Evolutionary conservation across 2,329 filamentous ascomycete species (phyloP).

Genomic region (Raffaelea arxii): DNA sequence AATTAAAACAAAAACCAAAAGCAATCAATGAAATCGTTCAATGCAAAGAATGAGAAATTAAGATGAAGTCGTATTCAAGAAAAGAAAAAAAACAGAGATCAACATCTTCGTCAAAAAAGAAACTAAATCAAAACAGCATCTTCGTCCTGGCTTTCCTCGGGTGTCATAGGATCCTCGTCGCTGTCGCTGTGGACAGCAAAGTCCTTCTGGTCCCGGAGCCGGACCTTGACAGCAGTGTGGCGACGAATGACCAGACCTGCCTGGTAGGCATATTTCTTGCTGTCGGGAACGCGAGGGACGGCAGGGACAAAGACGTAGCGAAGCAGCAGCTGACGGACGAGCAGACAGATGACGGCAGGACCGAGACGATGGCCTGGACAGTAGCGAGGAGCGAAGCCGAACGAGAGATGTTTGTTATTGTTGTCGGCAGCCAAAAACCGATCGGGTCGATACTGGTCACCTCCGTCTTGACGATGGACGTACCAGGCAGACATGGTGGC

Average conservation of each 20-base stretch:
- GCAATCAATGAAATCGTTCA: too few species aligned
- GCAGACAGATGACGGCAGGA: conserved; percentile 8
- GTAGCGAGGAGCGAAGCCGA: conserved; percentile 6
- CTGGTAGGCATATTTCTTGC: conserved; percentile 8
- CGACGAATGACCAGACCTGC: conserved; percentile 8
- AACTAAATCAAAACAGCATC: too few species aligned
- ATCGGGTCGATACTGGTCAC: conserved; percentile 6
- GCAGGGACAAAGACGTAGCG: conserved; percentile 4
- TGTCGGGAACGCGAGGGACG: neutral
- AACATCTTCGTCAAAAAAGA: too few species aligned
- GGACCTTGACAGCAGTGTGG: too few species aligned
- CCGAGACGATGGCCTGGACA: conserved; percentile 7
- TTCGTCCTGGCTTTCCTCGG: too few species aligned
- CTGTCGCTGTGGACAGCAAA: too few species aligned
- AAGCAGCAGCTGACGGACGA: conserved; percentile 5
- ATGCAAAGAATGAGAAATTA: too few species aligned
- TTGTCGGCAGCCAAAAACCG: conserved; percentile 5
- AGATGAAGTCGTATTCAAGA: too few species aligned
- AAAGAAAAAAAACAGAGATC: too few species aligned
- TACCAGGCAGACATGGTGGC: conserved; percentile 5
- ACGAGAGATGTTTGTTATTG: conserved; percentile 1
- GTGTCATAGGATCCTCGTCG: conserved; percentile 5
- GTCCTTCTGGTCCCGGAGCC: too few species aligned
- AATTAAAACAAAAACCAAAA: too few species aligned
- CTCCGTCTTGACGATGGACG: conserved; percentile 2